phyloP scores from a whole-genome alignment of 2,329 filamentous ascomycete genomes.

The Cercospora canescens region DNA sequence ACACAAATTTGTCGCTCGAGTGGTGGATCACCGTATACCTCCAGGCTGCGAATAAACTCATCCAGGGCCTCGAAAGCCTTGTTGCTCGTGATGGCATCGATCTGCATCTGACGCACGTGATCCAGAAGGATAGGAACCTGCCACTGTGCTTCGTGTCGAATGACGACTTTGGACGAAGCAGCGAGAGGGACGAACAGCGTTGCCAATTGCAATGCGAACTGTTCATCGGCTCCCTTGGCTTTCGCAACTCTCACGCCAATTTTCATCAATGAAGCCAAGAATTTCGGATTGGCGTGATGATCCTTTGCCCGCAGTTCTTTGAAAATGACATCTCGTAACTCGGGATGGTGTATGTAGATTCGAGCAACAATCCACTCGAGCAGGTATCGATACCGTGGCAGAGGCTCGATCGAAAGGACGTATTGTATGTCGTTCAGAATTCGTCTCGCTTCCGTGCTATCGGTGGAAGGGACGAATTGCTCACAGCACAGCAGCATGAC shows the following conservation, averaged over 20 bases:
- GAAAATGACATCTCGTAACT: conserved; percentile 37
- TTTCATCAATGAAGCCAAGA: conserved; percentile 50
- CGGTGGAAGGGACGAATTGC: conserved; percentile 30
- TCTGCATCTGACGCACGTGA: conserved; percentile 38
- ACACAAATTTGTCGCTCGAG: conserved; percentile 40
- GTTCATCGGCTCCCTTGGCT: conserved; percentile 37
- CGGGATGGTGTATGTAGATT: conserved; percentile 40
- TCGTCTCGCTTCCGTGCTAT: conserved; percentile 26
- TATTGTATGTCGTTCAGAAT: conserved; percentile 42
- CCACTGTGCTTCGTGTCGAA: conserved; percentile 56
- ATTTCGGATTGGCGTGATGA: conserved; percentile 50
- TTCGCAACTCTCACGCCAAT: conserved; percentile 46
- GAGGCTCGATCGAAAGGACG: conserved; percentile 47
- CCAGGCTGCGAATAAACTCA: conserved; percentile 45
- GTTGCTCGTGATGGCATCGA: conserved; percentile 40
- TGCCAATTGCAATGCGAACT: conserved; percentile 42
- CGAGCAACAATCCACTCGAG: conserved; percentile 51
- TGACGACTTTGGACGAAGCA: conserved; percentile 51
- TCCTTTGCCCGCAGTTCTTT: conserved; percentile 41
- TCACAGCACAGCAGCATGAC: conserved; percentile 46
- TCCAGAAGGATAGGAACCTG: conserved; percentile 48
- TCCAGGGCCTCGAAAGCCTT: conserved; percentile 45
- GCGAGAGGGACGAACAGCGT: conserved; percentile 46
- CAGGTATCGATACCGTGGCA: conserved; percentile 49
- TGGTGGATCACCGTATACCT: conserved; percentile 44